A percentile compares a stretch with the other conserved stretches of the same genome.
These are phyloP conservation scores for Chaetoscypha palmicola DNA, from an alignment of 2,329 filamentous ascomycete species.

Conservation along the genomic window DNA sequence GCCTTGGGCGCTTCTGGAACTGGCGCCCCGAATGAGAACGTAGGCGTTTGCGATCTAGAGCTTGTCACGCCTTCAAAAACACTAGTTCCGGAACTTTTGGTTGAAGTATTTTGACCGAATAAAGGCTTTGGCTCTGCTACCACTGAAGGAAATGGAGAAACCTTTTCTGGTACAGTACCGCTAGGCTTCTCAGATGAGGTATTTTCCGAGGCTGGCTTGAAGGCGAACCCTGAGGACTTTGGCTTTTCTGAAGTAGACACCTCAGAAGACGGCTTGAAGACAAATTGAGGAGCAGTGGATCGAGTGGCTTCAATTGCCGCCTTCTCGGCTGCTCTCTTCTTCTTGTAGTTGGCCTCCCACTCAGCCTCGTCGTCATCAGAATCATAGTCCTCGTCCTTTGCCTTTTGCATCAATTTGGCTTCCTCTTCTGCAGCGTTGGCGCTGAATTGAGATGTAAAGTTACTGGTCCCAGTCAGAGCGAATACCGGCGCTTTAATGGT, in stretches of 20 bases:
- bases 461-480: constrained; percentile 11
- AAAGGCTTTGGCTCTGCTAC: constrained; percentile 7
- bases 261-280: background rate
- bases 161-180: background rate
- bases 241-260: background rate
- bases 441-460: constrained; percentile 25
- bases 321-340: constrained; percentile 14
- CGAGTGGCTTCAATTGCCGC: constrained; percentile 19
- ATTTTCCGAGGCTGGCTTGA: background rate
- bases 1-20: constrained; percentile 23
- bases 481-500: background rate
- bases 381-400: constrained; percentile 27
- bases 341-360: constrained; percentile 21
- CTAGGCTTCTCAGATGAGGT: constrained; percentile 3
- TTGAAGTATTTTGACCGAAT: constrained; percentile 33
- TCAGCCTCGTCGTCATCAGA: constrained; percentile 27
- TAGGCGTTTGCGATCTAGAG: constrained; percentile 26
- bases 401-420: constrained; percentile 21
- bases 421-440: constrained; percentile 13
- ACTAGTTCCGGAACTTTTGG: constrained; percentile 29
- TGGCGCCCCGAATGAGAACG: constrained; percentile 21
- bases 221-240: background rate
- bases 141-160: background rate
- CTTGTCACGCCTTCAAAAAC: constrained; percentile 20
- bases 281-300: background rate